phyloP scores from a whole-genome alignment of 192 early-diverging fungal genomes.

The Coemansia reversa region DNA sequence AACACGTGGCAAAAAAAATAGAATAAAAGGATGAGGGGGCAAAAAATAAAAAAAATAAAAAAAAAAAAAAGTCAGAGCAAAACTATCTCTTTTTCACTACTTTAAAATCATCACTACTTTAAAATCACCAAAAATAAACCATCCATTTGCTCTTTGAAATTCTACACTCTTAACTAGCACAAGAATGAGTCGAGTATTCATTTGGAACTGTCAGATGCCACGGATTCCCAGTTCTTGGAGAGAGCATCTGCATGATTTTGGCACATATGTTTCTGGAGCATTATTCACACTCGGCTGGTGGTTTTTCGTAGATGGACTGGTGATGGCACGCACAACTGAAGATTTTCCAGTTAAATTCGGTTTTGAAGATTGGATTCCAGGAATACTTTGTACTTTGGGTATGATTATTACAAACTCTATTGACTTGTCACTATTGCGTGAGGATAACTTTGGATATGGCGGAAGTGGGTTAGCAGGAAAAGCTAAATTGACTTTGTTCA shows the following conservation, averaged over 20 bases:
- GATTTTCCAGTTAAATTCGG: conserved; percentile 40
- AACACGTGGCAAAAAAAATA: neutral
- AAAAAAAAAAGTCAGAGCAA: too few species aligned
- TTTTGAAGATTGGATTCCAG: conserved; percentile 56
- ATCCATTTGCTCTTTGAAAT: neutral
- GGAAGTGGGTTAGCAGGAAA: conserved; percentile 43
- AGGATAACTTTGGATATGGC: conserved; percentile 53
- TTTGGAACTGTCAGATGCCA: conserved; percentile 52
- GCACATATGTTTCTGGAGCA: conserved; percentile 50
- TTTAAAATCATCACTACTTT: too few species aligned
- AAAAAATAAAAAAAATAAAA: too few species aligned
- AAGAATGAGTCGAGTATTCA: conserved; percentile 43
- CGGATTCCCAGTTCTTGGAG: conserved; percentile 41
- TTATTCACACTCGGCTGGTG: conserved; percentile 58
- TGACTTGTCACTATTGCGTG: conserved; percentile 50
- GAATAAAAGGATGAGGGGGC: too few species aligned
- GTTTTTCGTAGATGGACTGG: conserved; percentile 58
- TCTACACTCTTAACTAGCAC: too few species aligned
- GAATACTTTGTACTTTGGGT: conserved; percentile 51
- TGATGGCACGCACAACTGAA: conserved; percentile 26
- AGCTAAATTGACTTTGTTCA: conserved; percentile 56
- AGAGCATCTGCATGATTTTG: conserved; percentile 47
- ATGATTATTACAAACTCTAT: conserved; percentile 59
- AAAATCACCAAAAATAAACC: too few species aligned
- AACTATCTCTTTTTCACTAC: neutral